Conservation (phyloP, 192 early-diverging fungal species). For the Podila horticola region DNA sequence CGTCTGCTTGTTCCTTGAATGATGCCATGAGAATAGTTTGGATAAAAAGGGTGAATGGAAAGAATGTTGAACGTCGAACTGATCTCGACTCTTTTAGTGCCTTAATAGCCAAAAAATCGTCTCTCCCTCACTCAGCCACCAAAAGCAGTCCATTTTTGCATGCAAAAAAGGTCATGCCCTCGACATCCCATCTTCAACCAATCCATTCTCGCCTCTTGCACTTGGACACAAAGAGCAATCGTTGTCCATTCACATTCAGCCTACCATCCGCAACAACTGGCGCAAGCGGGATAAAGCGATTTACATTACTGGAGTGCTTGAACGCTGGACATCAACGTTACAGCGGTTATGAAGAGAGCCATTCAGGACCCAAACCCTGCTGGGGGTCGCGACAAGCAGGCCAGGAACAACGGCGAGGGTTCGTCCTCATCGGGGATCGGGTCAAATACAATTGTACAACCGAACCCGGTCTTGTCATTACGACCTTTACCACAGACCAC, state of each 20-base stretch:
- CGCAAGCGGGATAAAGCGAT: too few relatives aligned
- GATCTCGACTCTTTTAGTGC: neutral
- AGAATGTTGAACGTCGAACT: neutral
- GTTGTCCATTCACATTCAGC: too few relatives aligned
- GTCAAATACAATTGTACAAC: slow-evolving; percentile 12
- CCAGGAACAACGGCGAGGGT: neutral
- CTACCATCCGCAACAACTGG: too few relatives aligned
- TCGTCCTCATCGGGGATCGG: neutral
- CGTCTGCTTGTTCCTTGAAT: neutral
- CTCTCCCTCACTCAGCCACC: neutral
- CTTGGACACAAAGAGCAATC: neutral
- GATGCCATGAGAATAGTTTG: neutral
- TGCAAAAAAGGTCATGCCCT: neutral
- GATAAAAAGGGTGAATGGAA: neutral
- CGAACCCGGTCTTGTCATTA: slow-evolving; percentile 10
- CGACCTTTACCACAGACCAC: neutral
- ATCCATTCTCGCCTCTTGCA: neutral
- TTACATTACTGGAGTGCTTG: neutral
- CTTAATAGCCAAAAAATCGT: neutral
- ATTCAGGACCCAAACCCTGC: slow-evolving; percentile 5
- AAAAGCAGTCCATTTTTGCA: neutral
- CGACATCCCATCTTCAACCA: neutral
- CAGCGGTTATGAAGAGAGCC: slow-evolving; percentile 26
- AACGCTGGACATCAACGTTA: neutral
- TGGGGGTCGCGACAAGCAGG: slow-evolving; percentile 8